Evolutionary conservation across 2,329 filamentous ascomycete genomes (phyloP).

Genomic region (Incumbomyces delicatus): DNA sequence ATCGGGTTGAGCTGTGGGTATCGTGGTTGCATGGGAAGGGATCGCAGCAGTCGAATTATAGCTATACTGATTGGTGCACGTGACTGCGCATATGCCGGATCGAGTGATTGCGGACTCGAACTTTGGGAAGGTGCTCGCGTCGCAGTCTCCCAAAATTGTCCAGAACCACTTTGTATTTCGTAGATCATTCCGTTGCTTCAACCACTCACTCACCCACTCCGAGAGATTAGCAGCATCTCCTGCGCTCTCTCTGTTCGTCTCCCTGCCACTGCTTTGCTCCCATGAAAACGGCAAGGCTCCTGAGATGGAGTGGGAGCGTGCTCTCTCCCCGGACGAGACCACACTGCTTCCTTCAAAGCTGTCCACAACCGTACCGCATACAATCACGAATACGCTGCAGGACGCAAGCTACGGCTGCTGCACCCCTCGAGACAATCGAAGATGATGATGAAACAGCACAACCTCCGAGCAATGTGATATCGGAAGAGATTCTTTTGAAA

Average conservation of each 20-base stretch:
- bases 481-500: constrained; percentile 29
- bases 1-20: not conserved
- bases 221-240: not conserved
- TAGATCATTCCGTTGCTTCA: constrained; percentile 6
- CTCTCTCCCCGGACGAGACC: constrained; percentile 39
- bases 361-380: not conserved
- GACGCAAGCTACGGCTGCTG: constrained; percentile 33
- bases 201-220: not conserved
- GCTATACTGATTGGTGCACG: not conserved
- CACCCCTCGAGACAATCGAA: constrained; percentile 21
- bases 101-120: constrained; percentile 1
- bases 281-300: constrained; percentile 44
- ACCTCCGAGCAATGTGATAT: constrained; percentile 17
- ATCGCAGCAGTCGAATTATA: too few relatives aligned
- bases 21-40: not conserved
- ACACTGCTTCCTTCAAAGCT: constrained; percentile 25
- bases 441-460: constrained; percentile 21
- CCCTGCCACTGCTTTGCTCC: constrained; percentile 15
- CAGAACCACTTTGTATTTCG: too few relatives aligned
- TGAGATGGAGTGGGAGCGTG: constrained; percentile 42
- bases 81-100: not conserved
- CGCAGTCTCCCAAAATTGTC: constrained; percentile 14
- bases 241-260: not conserved
- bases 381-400: constrained; percentile 24
- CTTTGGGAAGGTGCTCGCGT: constrained; percentile 15